phyloP scores from a whole-genome alignment of 2,329 filamentous ascomycete species.

The Xylariaceae sp. region DNA sequence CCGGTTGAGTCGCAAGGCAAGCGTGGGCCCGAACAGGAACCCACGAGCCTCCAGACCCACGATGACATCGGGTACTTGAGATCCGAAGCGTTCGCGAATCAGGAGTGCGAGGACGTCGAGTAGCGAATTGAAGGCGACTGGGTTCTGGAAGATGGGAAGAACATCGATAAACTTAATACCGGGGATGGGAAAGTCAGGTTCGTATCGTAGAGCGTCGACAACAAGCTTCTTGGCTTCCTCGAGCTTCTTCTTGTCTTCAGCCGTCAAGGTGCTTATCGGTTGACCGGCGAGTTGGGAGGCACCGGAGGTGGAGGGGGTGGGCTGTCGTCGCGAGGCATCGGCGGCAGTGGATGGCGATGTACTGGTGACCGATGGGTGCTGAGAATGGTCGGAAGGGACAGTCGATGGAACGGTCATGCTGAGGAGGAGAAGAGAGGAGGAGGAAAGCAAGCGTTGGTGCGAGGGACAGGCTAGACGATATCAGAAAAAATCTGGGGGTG shows the following conservation, averaged over 20 bases:
- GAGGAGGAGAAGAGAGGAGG: slow-evolving; percentile 28
- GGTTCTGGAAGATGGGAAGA: slow-evolving; percentile 87
- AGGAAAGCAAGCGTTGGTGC: slow-evolving; percentile 20
- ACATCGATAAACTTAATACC: slow-evolving; percentile 98
- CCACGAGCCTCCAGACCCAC: slow-evolving; percentile 91
- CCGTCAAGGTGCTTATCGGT: slow-evolving; percentile 48
- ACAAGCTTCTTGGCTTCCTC: slow-evolving; percentile 41
- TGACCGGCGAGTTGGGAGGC: slow-evolving; percentile 62
- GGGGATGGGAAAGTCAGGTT: slow-evolving; percentile 84
- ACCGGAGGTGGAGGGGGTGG: slow-evolving; percentile 57
- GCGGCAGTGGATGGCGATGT: slow-evolving; percentile 27
- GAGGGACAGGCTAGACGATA: slow-evolving; percentile 24
- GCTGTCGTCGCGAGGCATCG: slow-evolving; percentile 60
- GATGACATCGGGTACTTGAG: slow-evolving; percentile 75
- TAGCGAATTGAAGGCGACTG: slow-evolving; percentile 68
- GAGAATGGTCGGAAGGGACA: slow-evolving; percentile 31
- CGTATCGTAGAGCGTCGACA: slow-evolving; percentile 72
- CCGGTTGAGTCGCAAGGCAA: slow-evolving; percentile 78
- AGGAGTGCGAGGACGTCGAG: slow-evolving; percentile 83
- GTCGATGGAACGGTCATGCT: slow-evolving; percentile 30
- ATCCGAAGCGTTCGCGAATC: slow-evolving; percentile 59
- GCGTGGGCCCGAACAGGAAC: slow-evolving; percentile 88
- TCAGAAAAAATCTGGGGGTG: slow-evolving; percentile 27
- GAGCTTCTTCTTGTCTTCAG: slow-evolving; percentile 26
- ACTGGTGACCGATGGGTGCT: slow-evolving; percentile 31